Evolutionary conservation across 495 filamentous ascomycete species (phyloP).

Genomic region (Neohortaea acidophila): DNA sequence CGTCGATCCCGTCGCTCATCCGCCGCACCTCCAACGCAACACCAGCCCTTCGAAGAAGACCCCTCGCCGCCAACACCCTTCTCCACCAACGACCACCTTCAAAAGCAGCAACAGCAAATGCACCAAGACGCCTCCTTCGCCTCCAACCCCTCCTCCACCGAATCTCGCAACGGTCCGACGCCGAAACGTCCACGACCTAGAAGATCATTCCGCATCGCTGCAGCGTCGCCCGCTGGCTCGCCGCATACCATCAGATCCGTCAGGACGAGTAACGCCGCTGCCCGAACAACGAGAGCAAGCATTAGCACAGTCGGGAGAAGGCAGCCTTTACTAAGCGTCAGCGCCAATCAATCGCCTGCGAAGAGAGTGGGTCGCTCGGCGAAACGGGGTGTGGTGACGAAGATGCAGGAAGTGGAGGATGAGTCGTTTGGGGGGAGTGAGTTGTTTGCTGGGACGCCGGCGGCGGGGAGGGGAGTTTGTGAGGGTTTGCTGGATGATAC

Average conservation of each 20-base stretch:
- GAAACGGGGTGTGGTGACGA: neutral
- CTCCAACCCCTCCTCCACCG: conserved; percentile 16
- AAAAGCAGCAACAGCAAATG: neutral
- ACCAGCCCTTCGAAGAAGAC: neutral
- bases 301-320: conserved; percentile 1
- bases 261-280: neutral
- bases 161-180: conserved; percentile 20
- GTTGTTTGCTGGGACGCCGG: conserved; percentile 4
- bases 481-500: neutral
- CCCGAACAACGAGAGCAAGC: neutral
- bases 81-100: neutral
- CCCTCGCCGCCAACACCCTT: conserved; percentile 1
- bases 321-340: conserved; percentile 4
- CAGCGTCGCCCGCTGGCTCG: conserved; percentile 4
- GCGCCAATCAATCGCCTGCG: neutral
- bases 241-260: neutral
- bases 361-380: conserved; percentile 1
- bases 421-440: conserved; percentile 15
- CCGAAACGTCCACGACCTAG: conserved; percentile 23
- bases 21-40: neutral
- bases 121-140: conserved; percentile 16
- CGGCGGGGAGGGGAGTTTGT: neutral
- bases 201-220: conserved; percentile 6
- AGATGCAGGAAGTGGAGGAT: neutral
- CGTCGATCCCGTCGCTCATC: neutral